Base-by-base conservation (phyloP, 2,329 filamentous ascomycete genomes). In the Penicillium palitans region DNA sequence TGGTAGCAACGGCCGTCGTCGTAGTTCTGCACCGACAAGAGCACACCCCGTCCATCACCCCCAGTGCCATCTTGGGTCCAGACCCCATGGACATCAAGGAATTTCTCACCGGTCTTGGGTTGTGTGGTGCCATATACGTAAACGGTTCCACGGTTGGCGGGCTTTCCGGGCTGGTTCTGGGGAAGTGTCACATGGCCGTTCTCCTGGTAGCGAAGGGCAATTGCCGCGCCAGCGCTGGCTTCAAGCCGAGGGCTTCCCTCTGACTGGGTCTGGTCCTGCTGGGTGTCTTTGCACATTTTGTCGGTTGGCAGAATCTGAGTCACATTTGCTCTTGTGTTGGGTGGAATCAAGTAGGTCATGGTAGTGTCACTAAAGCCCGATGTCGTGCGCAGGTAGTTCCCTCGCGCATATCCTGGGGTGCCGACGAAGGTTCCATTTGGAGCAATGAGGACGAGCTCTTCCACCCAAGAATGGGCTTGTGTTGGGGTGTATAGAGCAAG, bases 1-100 rank as follows among this genome's bases (percentile, higher is more conserved):
- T 98, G 90, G 73, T 92, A 92, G 80, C 95, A 99, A 69, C 91
- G 89, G 27, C 89, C 90, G 68, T 99, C 95, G 68, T 98, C 95
- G 73, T 87, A 99, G 78, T 90, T 87, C 66, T 91, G 87, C 1
- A 85, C 89, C 0, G 88, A 86, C 39, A 98, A 79, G 13, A 98
- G 86, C 42, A 81, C 80, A 33, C 95, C 95, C 41, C 89, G 86
- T 49, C 84, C 81, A 72, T 97, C 87, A 24, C 93, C 93, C 21
- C 93, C 92, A 6, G 84, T 89, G 60, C 93, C 93, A 57, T 91
- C 87, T 19, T 81, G 73, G 47, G 86, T 96, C 95, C 95, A 98
- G 35, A 80, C 73, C 52, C 88, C 80, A 63, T 96, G 86, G 35
- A 97, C 88, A 56, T 79, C 80, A 51, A 80, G 77, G 27, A 88